A percentile compares a stretch with the other conserved stretches of the same genome.
These are phyloP conservation scores for Epipyxis sp. DNA, from an alignment of 108 stramenopile species.

Conservation along the genomic window DNA sequence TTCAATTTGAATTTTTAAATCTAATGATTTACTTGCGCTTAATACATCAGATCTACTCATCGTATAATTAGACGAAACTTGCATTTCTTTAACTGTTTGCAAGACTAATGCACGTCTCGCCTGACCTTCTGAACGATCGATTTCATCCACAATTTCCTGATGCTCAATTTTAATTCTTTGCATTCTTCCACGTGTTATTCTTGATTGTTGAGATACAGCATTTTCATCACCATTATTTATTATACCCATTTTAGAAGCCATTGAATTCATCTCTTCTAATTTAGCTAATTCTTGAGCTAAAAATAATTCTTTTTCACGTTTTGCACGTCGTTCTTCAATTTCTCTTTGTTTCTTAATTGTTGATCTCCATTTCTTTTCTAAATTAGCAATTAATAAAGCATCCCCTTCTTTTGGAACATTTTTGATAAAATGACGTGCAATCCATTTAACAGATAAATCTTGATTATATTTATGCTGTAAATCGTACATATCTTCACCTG, in stretches of 20 bases:
- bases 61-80: background rate
- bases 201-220: background rate
- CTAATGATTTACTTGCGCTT: background rate
- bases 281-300: background rate
- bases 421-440: background rate
- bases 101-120: background rate
- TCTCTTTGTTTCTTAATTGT: constrained; percentile 4
- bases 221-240: background rate
- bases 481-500: constrained; percentile 34
- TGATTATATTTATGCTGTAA: background rate
- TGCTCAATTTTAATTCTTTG: background rate
- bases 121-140: constrained; percentile 15
- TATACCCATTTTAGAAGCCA: background rate
- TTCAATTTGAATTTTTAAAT: constrained; percentile 7
- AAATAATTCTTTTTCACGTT: background rate
- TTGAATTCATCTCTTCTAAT: constrained; percentile 3
- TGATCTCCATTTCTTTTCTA: constrained; percentile 5
- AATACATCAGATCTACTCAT: background rate
- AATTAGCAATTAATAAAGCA: background rate
- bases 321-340: background rate
- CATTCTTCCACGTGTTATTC: background rate
- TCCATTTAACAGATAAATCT: background rate
- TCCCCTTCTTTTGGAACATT: constrained; percentile 3
- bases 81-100: background rate
- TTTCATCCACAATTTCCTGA: constrained; percentile 8